Base-by-base conservation (phyloP, 345 rosid genomes). In the Euphorbia lathyris region DNA sequence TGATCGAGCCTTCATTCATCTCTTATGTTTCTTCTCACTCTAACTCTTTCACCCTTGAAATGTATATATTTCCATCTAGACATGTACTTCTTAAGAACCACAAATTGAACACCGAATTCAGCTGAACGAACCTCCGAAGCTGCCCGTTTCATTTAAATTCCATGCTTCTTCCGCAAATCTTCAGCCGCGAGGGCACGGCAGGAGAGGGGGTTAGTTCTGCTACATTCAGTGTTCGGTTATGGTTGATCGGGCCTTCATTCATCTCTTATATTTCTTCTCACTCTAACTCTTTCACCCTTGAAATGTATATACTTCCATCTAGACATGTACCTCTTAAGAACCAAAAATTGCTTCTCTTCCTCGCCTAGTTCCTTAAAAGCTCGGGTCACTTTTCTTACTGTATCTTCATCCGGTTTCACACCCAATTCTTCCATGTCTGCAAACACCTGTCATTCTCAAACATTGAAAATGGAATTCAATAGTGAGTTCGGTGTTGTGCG, bases 361-460 rank as follows among this genome's bases (percentile, higher is more conserved):
- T 85, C 82, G 14, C 91, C 95, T 29, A 86, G 75, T 70, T 69
- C 75, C 76, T 62, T 60, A 66, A 94, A 94, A 53, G 91, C 89
- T 10, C 73, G 73, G 1, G 87, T 92, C 52, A 94, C 77, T 84
- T 85, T 91, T 74, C 76, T 79, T 1, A 79, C 79, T 0, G 96
- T 83, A 71, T 91, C 88, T 82, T 91, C 95, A 20, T 94, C 96
- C 50, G 93, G 97, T 73, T 76, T 85, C 62, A 91, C 89, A 7
- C 89, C 80, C 73, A 94, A 75, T 81, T 91, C 97, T 78, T 94
- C 97, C 97, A 94, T 89, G 72, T 94, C 97, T 8, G 90, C 91
- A 83, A 94, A 94, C 16, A 90, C 90, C 98, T 92, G 63, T 10
- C 67, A 34, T 69, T 51, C 11, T 57, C 38, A 69, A 29, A 62